Conservation (phyloP, 495 filamentous ascomycete species). For the Lepraria neglecta region DNA sequence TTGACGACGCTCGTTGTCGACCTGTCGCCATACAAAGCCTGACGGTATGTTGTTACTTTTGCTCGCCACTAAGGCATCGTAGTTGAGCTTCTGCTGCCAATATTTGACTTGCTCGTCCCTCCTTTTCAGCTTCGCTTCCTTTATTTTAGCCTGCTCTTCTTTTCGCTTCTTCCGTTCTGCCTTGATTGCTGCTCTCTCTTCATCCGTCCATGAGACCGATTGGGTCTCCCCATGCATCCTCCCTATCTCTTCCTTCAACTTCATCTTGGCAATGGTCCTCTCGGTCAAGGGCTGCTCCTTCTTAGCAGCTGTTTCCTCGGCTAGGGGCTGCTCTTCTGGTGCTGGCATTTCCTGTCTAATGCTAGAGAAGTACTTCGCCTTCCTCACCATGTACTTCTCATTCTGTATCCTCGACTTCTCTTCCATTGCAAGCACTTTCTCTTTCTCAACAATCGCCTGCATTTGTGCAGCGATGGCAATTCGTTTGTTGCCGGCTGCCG, state of each 20-base stretch:
- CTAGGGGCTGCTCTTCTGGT: conserved; percentile 21
- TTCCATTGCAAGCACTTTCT: conserved; percentile 26
- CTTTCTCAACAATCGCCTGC: conserved; percentile 37
- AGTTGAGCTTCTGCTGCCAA: not conserved
- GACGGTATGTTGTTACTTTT: too few relatives aligned
- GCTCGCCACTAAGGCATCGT: not conserved
- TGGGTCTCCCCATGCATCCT: not conserved
- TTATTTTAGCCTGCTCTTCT: conserved; percentile 18
- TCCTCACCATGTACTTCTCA: conserved; percentile 19
- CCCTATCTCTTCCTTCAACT: not conserved
- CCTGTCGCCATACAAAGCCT: too few relatives aligned
- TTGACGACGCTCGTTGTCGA: not conserved
- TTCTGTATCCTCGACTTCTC: conserved; percentile 17
- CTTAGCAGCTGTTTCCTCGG: not conserved
- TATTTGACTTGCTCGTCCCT: not conserved
- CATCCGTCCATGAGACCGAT: conserved; percentile 19
- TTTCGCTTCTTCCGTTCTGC: conserved; percentile 34
- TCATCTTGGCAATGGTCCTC: not conserved
- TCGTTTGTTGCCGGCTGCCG: conserved; percentile 47
- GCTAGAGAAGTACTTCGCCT: conserved; percentile 11
- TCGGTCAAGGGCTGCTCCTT: not conserved
- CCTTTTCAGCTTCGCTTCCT: not conserved
- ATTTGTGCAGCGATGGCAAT: conserved; percentile 49
- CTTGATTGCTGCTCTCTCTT: conserved; percentile 35
- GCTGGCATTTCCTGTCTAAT: conserved; percentile 17